Conservation (phyloP, 2,329 filamentous ascomycete species). For the Paraconiothyrium sp. region DNA sequence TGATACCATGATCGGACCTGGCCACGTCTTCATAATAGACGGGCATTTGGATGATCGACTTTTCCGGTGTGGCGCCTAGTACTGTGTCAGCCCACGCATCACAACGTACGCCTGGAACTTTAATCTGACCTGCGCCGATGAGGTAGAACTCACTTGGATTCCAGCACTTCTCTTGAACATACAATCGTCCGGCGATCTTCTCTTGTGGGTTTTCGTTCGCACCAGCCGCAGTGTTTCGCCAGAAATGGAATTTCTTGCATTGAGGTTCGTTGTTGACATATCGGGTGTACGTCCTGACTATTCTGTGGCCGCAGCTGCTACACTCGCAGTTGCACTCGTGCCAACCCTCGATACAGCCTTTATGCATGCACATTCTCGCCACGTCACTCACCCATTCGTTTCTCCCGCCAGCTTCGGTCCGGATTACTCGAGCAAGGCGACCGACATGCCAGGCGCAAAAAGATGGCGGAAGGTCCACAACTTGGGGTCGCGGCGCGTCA, state of each 20-base stretch:
- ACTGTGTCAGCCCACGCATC: slow-evolving; percentile 22
- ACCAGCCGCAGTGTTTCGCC: slow-evolving; percentile 22
- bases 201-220: neutral
- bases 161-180: slow-evolving; percentile 35
- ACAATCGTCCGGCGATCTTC: slow-evolving; percentile 25
- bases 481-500: slow-evolving; percentile 23
- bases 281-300: slow-evolving; percentile 42
- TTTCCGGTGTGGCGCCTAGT: slow-evolving; percentile 15
- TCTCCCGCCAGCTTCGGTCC: slow-evolving; percentile 28
- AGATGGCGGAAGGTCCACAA: slow-evolving; percentile 40
- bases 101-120: slow-evolving; percentile 17
- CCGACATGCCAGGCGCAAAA: slow-evolving; percentile 49
- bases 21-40: slow-evolving; percentile 24
- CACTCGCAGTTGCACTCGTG: slow-evolving; percentile 39
- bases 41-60: slow-evolving; percentile 29
- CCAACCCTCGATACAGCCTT: slow-evolving; percentile 41
- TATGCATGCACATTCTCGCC: slow-evolving; percentile 47
- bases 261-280: slow-evolving; percentile 41
- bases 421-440: slow-evolving; percentile 34
- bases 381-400: slow-evolving; percentile 41
- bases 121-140: slow-evolving; percentile 6
- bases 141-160: slow-evolving; percentile 26
- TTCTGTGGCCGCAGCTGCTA: slow-evolving; percentile 39
- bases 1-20: neutral
- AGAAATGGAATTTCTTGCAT: slow-evolving; percentile 36